Evolutionary conservation across 139 green algal species (phyloP).

Genomic region (Chlamydomonas eustigma): DNA sequence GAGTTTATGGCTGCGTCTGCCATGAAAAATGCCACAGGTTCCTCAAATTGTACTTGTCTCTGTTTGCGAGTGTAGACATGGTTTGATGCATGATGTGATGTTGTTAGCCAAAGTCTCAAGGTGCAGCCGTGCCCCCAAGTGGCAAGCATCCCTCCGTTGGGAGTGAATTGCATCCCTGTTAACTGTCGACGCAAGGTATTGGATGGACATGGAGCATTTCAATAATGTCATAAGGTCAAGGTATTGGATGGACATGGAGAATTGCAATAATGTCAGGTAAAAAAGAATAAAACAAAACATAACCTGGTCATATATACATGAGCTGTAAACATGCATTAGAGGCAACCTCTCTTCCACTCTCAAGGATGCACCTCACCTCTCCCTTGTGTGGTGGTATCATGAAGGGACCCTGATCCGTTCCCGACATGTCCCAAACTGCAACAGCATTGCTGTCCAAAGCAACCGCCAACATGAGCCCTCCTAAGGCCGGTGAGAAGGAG

Average conservation of each 20-base stretch:
- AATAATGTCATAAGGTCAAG: no score
- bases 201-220: no score
- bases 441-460: not conserved
- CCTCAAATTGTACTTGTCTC: not conserved
- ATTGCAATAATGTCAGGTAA: no score
- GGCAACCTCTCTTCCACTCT: no score
- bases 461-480: conserved; percentile 1
- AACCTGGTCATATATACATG: no score
- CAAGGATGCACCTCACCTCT: no score
- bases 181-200: not conserved
- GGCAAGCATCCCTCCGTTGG: not conserved
- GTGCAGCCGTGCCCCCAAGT: conserved; percentile 39
- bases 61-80: no score
- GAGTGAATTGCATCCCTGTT: not conserved
- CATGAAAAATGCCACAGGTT: conserved; percentile 52
- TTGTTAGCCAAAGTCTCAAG: conserved; percentile 38
- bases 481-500: conserved; percentile 6
- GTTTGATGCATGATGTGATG: no score
- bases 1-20: conserved; percentile 34
- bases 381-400: not conserved
- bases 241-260: no score
- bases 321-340: no score
- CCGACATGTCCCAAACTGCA: not conserved
- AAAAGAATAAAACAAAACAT: no score
- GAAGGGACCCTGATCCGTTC: not conserved